Evolutionary conservation across 2,329 filamentous ascomycete genomes (phyloP), one percentile per base, ranked within the genome.

Genomic region (Neonectria neomacrospora): DNA sequence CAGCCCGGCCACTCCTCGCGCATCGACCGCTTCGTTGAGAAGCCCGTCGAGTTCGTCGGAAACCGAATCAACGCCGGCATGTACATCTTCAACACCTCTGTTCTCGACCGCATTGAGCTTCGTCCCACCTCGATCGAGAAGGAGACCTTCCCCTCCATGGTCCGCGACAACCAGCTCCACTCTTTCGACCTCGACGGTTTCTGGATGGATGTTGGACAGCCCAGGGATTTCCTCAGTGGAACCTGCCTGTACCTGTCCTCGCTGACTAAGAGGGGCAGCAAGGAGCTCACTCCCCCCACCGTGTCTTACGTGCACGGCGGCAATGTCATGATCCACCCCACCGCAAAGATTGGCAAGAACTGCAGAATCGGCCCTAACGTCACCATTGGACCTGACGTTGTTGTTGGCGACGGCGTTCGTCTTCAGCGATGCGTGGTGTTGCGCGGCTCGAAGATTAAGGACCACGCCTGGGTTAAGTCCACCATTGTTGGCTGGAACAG

Each of bases 121-220:
- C 93, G 95, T 66, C 96, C 96, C 44, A 98, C 95, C 54, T 97
- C 94, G 7, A 99, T 98, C 78, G 95, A 99, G 83, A 95, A 98
- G 83, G 96, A 98, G 84, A 97, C 94, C 34, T 99, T 99, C 91
- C 95, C 95, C 50, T 89, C 93, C 73, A 96, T 98, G 79, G 92
- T 92, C 81, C 89, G 87, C 74, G 95, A 97, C 74, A 93, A 93
- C 69, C 88, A 95, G 80, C 85, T 98, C 67, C 95, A 98, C 86
- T 97, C 93, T 2, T 97, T 97, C 78, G 95, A 98, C 78, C 88
- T 98, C 30, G 94, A 97, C 71, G 94, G 95, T 73, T 98, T 96
- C 88, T 98, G 95, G 95, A 98, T 98, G 95, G 95, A 98, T 74
- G 93, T 99, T 69, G 95, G 95, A 74, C 95, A 99, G 82, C 95